Base-by-base conservation (phyloP, 805 yeast species). In the Ascoidea tarda region DNA sequence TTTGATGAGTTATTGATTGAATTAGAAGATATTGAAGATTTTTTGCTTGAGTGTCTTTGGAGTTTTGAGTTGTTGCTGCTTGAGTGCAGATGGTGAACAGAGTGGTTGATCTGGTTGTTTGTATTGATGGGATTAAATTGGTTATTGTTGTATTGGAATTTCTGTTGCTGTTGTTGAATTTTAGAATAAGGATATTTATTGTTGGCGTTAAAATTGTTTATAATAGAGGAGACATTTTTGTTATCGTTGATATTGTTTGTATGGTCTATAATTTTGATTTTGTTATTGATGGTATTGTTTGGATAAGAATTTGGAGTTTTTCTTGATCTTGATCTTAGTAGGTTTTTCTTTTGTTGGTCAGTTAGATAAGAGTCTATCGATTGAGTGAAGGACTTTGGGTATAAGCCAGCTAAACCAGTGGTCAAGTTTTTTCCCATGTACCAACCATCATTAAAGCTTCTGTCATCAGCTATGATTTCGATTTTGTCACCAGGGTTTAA, bases 401-500 rank as follows among this genome's bases (percentile, higher is more conserved):
- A 93, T 47, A 91, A 70, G 0, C 99, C 99, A 10, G 87, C 91
- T 51, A 78, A 76, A 52, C 79, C 77, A 0, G 91, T 81, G 50
- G 77, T 62, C 50, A 87, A 63, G 59, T 90, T 90, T 55, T 79
- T 81, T 4, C 96, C 96, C 76, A 87, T 84, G 63, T 84, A 93
- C 99, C 99, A 93, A 16, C 98, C 97, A 66, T 93, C 98, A 60
- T 87, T 85, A 66, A 85, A 93, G 62, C 87, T 96, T 56, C 83
- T 78, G 67, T 93, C 99, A 66, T 89, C 96, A 48, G 95, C 87
- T 28, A 93, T 78, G 6, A 93, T 87, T 64, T 88, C 95, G 53
- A 93, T 75, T 55, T 79, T 81, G 63, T 93, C 97, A 32, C 97
- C 98, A 8, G 83, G 77, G 49, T 73, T 75, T 59, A 93, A 73